A percentile compares a stretch with the other conserved stretches of the same genome.
These are phyloP conservation scores for Penicillium mononematosum DNA, from an alignment of 495 filamentous ascomycete genomes.

Conservation along the genomic window DNA sequence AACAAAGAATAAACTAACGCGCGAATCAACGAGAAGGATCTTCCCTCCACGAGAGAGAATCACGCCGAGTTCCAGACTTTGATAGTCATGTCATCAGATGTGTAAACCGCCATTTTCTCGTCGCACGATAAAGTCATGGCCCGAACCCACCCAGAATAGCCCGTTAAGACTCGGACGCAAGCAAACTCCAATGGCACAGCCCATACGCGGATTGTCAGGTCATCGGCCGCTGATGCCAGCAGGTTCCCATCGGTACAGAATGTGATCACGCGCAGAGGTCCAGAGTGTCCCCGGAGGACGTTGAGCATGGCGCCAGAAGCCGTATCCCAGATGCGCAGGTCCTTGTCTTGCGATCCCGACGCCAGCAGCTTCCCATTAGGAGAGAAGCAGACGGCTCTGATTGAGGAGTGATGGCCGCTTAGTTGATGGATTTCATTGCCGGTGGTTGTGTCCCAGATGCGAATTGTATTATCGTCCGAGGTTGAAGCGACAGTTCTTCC, in stretches of 20 bases:
- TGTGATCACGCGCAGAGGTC: constrained; percentile 5
- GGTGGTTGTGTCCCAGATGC: constrained; percentile 20
- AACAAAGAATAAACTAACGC: not conserved
- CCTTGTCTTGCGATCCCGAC: constrained; percentile 18
- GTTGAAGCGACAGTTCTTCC: constrained; percentile 17
- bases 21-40: not conserved
- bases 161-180: constrained; percentile 5
- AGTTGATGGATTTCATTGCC: constrained; percentile 5
- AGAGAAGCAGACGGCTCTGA: constrained; percentile 13
- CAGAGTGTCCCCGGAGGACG: constrained; percentile 6
- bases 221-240: constrained; percentile 9
- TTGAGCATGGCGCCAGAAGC: constrained; percentile 7
- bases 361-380: constrained; percentile 18
- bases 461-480: constrained; percentile 18
- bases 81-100: constrained; percentile 14
- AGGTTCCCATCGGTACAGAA: constrained; percentile 4
- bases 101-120: constrained; percentile 7
- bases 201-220: constrained; percentile 11
- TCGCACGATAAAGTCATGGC: constrained; percentile 3
- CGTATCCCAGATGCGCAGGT: constrained; percentile 21
- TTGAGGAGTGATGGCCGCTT: constrained; percentile 4
- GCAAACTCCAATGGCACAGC: not conserved
- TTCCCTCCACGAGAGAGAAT: not conserved
- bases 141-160: constrained; percentile 11
- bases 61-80: constrained; percentile 11